A percentile compares a stretch with the other conserved stretches of the same genome.
phyloP scores from a whole-genome alignment of 257 asterid genomes.

The Penstemon barbatus region DNA sequence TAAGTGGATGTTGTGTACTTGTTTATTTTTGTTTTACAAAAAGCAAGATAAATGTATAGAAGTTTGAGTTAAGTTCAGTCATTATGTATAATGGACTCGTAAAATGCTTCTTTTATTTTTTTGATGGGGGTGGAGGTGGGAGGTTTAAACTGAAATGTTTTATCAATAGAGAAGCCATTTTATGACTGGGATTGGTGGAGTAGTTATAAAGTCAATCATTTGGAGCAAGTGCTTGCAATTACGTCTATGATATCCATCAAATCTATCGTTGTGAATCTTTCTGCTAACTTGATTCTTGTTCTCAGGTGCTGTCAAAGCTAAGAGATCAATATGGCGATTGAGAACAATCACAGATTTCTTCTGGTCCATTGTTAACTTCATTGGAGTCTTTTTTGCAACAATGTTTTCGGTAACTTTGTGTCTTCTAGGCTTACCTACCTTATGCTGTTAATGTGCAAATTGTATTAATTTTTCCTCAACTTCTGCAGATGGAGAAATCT shows the following conservation, averaged over 20 bases:
- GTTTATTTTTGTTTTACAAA: too few species aligned
- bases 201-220: neutral
- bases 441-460: slow-evolving; percentile 1
- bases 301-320: slow-evolving; percentile 81
- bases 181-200: neutral
- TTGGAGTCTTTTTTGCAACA: slow-evolving; percentile 69
- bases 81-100: too few species aligned
- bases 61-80: too few species aligned
- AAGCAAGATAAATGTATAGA: neutral
- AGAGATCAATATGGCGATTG: slow-evolving; percentile 85
- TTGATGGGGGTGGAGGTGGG: neutral
- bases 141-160: neutral
- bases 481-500: slow-evolving; percentile 80
- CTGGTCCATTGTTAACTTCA: slow-evolving; percentile 70
- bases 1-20: too few species aligned
- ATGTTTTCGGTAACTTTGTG: slow-evolving; percentile 79
- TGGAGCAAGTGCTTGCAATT: slow-evolving; percentile 1
- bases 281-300: slow-evolving; percentile 20
- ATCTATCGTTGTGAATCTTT: neutral
- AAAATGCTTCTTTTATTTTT: neutral
- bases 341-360: slow-evolving; percentile 79
- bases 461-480: slow-evolving; percentile 16
- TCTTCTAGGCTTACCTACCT: neutral
- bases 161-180: neutral
- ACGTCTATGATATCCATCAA: neutral